Percentiles rank a stretch among this genome's conserved stretches.
These are phyloP conservation scores for Berberis thunbergii DNA, from an alignment of 164 flowering plant species.

Conservation along the genomic window DNA sequence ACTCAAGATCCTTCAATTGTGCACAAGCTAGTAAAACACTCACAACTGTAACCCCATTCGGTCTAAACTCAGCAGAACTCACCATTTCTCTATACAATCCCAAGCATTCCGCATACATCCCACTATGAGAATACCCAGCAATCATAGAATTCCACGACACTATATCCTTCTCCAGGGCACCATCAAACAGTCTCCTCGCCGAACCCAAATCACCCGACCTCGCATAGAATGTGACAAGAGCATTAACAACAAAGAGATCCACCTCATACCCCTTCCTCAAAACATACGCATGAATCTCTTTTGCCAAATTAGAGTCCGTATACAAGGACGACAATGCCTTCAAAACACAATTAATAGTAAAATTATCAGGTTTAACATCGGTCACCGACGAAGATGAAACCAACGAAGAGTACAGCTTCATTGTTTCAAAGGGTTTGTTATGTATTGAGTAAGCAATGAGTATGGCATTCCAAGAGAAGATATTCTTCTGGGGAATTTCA, in stretches of 20 bases:
- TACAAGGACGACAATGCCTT: slow-evolving; percentile 44
- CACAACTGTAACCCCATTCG: slow-evolving; percentile 46
- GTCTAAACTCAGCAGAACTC: slow-evolving; percentile 22
- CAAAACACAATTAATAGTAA: slow-evolving; percentile 44
- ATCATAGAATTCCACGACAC: slow-evolving; percentile 91
- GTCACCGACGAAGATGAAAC: slow-evolving; percentile 3
- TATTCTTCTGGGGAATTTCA: slow-evolving; percentile 36
- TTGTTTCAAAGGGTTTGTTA: slow-evolving; percentile 18
- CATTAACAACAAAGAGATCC: slow-evolving; percentile 57
- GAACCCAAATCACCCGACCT: slow-evolving; percentile 32
- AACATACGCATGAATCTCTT: slow-evolving; percentile 48
- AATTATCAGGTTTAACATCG: slow-evolving; percentile 24
- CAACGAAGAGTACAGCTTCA: slow-evolving; percentile 32
- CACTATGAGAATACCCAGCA: slow-evolving; percentile 67
- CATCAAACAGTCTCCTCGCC: slow-evolving; percentile 60
- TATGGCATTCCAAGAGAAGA: slow-evolving; percentile 59
- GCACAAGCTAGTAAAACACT: slow-evolving; percentile 73
- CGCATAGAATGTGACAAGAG: slow-evolving; percentile 47
- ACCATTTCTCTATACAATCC: slow-evolving; percentile 45
- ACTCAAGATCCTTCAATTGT: slow-evolving; percentile 48
- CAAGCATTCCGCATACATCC: slow-evolving; percentile 51
- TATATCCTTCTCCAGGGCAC: slow-evolving; percentile 42
- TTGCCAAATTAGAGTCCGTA: slow-evolving; percentile 17
- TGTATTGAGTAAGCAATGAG: slow-evolving; percentile 40
- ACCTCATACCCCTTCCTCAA: slow-evolving; percentile 39